Conservation (phyloP, 371 early-diverging fungal species). For the Neoconidiobolus thromboides region DNA sequence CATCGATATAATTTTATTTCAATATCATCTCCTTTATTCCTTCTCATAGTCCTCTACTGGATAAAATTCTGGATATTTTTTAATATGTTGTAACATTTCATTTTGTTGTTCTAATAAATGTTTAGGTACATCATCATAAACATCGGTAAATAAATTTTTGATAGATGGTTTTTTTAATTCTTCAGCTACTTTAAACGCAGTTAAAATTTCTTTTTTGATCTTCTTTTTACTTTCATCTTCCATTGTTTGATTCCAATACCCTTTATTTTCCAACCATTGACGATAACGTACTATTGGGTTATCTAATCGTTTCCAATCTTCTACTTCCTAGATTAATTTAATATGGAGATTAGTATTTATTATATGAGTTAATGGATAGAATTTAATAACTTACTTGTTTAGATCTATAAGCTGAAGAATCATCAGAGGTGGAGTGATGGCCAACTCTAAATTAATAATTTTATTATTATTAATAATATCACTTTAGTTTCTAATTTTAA, state of each 20-base stretch:
- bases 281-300: conserved; percentile 81
- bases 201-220: conserved; percentile 46
- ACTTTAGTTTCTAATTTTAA: too few relatives aligned
- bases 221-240: conserved; percentile 42
- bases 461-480: background rate
- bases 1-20: too few relatives aligned
- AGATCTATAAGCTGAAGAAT: conserved; percentile 83
- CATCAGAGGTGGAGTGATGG: conserved; percentile 95
- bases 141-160: conserved; percentile 75
- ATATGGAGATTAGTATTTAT: too few relatives aligned
- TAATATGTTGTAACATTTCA: conserved; percentile 53
- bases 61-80: conserved; percentile 81
- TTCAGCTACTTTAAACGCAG: conserved; percentile 68
- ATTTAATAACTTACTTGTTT: conserved; percentile 19
- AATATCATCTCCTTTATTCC: background rate
- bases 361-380: background rate
- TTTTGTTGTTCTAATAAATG: conserved; percentile 52
- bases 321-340: conserved; percentile 43
- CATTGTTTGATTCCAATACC: conserved; percentile 67
- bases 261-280: conserved; percentile 62
- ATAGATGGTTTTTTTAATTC: conserved; percentile 69
- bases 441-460: conserved; percentile 25
- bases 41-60: conserved; percentile 8
- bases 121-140: conserved; percentile 70
- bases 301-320: conserved; percentile 71